Evolutionary conservation across 345 rosid genomes (phyloP).

Genomic region (Fremontodendron californicum): DNA sequence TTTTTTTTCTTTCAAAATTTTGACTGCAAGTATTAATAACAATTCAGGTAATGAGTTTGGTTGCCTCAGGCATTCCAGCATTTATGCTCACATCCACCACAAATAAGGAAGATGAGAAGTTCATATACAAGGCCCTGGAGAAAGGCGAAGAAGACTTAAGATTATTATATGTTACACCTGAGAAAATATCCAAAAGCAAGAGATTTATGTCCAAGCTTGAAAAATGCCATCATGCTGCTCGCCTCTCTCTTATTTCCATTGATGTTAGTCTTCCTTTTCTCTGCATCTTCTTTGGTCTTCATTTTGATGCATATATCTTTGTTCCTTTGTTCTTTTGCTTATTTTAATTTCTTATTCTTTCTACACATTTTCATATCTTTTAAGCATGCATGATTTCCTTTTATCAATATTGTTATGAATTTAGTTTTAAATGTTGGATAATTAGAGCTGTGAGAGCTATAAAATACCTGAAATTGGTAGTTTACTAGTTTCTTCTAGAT

Average conservation of each 20-base stretch:
- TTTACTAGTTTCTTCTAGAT: not conserved
- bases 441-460: not conserved
- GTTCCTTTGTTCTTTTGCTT: not conserved
- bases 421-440: not conserved
- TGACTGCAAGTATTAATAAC: not conserved
- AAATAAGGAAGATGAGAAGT: constrained; percentile 81
- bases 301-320: not conserved
- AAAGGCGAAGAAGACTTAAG: constrained; percentile 82
- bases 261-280: constrained; percentile 54
- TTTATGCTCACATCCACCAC: constrained; percentile 82
- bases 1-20: not conserved
- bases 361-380: not conserved
- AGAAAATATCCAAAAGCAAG: constrained; percentile 94
- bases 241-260: constrained; percentile 73
- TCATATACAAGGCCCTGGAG: constrained; percentile 85
- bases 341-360: not conserved
- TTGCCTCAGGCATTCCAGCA: constrained; percentile 81
- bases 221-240: constrained; percentile 70
- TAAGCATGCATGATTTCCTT: not conserved
- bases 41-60: constrained; percentile 84
- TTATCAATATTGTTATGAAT: constrained; percentile 4
- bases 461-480: not conserved
- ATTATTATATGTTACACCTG: constrained; percentile 89
- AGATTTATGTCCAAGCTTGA: constrained; percentile 99
- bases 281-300: not conserved